Percentiles rank a stretch among this genome's conserved stretches.
Evolutionary conservation across 2,329 filamentous ascomycete genomes (phyloP).

Genomic region (Xylariaceae sp.): DNA sequence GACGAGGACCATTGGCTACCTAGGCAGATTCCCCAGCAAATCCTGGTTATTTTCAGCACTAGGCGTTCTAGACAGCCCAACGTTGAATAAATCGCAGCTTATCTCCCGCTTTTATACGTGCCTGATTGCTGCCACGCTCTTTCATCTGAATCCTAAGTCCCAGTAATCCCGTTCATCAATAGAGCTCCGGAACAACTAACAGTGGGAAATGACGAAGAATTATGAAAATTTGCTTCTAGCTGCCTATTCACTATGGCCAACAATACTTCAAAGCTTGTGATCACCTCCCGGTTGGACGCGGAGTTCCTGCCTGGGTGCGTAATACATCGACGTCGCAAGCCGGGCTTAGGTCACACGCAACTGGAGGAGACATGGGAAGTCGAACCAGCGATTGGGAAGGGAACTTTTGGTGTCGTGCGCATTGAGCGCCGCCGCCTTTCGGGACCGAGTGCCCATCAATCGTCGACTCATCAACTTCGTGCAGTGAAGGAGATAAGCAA

Average conservation of each 20-base stretch:
- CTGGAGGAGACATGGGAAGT: conserved; percentile 11
- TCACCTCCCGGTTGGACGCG: conserved; percentile 4
- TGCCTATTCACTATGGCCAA: conserved; percentile 1
- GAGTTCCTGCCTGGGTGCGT: conserved; percentile 1
- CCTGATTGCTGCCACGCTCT: not conserved
- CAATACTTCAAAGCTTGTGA: conserved; percentile 5
- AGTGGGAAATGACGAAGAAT: not conserved
- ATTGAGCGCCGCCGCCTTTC: conserved; percentile 5
- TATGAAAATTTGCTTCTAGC: not conserved
- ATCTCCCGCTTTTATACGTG: not conserved
- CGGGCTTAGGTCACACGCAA: not conserved
- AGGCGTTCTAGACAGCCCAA: conserved; percentile 12
- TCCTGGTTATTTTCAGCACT: not conserved
- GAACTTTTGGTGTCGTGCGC: conserved; percentile 14
- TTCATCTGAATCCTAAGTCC: no score
- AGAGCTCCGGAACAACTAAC: no score
- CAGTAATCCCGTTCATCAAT: no score
- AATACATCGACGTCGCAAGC: not conserved
- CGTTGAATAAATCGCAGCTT: not conserved
- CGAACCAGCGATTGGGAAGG: conserved; percentile 8
- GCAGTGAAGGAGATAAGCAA: conserved; percentile 17
- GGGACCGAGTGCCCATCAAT: not conserved
- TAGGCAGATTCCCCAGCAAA: no score
- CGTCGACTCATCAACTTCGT: not conserved
- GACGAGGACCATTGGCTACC: no score